phyloP scores from a whole-genome alignment of 106 monocot species.

The Acanthochlamys bracteata region DNA sequence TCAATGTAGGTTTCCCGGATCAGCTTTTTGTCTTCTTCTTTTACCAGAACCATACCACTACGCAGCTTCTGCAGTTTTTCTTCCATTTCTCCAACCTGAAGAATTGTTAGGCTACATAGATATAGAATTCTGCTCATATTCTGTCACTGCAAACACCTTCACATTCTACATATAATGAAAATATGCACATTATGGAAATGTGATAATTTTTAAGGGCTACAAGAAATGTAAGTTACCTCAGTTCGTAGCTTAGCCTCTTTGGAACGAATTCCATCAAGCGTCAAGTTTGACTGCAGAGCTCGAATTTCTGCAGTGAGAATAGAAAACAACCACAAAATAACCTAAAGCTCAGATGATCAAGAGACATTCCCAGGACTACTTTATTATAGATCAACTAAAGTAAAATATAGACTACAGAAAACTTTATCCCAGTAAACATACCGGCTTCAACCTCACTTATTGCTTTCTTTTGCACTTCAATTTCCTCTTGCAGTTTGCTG shows the following conservation, averaged over 20 bases:
- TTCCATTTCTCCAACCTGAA: conserved; percentile 70
- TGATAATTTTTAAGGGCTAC: background rate
- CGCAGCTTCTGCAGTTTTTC: conserved; percentile 63
- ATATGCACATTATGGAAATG: background rate
- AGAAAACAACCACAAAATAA: conserved; percentile 28
- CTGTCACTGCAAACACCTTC: background rate
- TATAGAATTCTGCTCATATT: background rate
- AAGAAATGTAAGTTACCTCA: conserved; percentile 33
- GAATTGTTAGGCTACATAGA: background rate
- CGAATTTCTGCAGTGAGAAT: conserved; percentile 54
- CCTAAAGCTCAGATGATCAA: no score
- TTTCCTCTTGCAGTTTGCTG: conserved; percentile 59
- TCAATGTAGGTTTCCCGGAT: conserved; percentile 53
- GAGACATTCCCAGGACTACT: no score
- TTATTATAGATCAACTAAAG: no score
- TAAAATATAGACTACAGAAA: no score
- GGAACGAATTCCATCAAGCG: conserved; percentile 56
- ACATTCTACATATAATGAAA: no score
- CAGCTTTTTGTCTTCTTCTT: conserved; percentile 71
- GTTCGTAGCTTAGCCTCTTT: conserved; percentile 51
- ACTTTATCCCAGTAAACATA: conserved; percentile 9
- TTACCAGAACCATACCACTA: conserved; percentile 59
- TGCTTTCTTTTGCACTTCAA: conserved; percentile 53
- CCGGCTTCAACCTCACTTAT: conserved; percentile 69
- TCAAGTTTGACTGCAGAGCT: conserved; percentile 69